Base-by-base conservation (phyloP, 257 asterid genomes). In the Fraxinus excelsior region DNA sequence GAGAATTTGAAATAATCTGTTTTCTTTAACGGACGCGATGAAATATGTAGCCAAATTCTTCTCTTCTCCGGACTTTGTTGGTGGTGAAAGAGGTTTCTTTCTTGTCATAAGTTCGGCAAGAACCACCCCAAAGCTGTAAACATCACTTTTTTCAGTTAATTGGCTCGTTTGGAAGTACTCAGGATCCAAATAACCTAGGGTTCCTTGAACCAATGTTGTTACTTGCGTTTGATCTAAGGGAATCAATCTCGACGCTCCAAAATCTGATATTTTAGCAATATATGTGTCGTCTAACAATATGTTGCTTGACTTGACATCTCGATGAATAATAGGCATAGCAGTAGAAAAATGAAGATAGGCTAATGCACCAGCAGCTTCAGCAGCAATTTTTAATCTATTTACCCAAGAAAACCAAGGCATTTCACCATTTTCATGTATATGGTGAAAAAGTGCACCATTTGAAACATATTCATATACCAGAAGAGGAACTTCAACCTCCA, bases 181-280 rank as follows among this genome's bases (percentile, higher is more conserved):
- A 0, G 92, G 90, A 21, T 89, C 94, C 23, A 87, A 44, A 58
- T 87, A 89, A 0, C 90, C 88, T 64, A 89, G 34, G 0, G 92
- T 87, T 1, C 94, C 93, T 19, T 89, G 91, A 1, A 89, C 91
- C 9, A 89, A 46, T 35, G 94, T 89, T 0, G 87, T 80, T 2
- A 89, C 74, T 72, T 87, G 88, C 10, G 88, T 80, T 80, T 81
- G 90, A 66, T 89, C 94, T 26, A 84, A 56, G 0, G 90, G 88
- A 19, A 89, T 83, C 42, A 87, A 58, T 74, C 89, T 89, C 2
- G 94, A 90, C 0, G 88, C 90, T 14, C 94, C 94, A 7, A 90
- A 90, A 85, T 90, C 90, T 2, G 90, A 67, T 62, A 88, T 87
- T 29, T 90, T 90, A 0, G 91, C 80, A 0, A 80, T 83, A 37